Conservation (phyloP, 305 asterid genomes). For the Solanum aculeatissimum region DNA sequence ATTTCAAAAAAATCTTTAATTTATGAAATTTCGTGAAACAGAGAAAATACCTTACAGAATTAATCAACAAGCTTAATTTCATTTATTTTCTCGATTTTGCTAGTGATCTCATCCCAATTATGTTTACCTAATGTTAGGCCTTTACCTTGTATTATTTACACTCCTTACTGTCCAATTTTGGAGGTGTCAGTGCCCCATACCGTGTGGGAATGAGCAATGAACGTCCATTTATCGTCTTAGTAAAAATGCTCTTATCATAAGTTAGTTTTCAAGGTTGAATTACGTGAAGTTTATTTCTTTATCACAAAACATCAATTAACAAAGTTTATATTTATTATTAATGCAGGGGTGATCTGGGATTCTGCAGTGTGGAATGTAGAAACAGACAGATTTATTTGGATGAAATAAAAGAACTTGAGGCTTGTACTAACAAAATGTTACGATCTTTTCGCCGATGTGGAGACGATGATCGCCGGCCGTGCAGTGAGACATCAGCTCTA, state of each 20-base stretch:
- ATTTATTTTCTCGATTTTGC: background rate
- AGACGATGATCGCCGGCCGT: background rate
- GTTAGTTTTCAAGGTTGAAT: background rate
- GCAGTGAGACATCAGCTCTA: background rate
- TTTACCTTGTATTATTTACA: background rate
- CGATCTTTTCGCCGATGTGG: constrained; percentile 4
- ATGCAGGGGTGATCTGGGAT: constrained; percentile 25
- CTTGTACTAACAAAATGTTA: constrained; percentile 7
- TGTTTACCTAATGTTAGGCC: background rate
- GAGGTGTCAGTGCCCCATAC: no score
- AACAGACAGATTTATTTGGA: constrained; percentile 19
- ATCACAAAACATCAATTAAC: background rate
- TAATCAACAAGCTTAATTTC: background rate
- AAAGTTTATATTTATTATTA: background rate
- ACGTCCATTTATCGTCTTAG: background rate
- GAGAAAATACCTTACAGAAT: no score
- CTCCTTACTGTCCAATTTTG: background rate
- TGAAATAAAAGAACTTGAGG: constrained; percentile 17
- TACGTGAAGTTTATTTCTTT: no score
- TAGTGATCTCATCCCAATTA: background rate
- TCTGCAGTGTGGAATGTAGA: constrained; percentile 25
- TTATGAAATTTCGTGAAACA: no score
- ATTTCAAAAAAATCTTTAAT: no score
- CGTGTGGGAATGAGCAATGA: background rate
- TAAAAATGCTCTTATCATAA: background rate